Evolutionary conservation across 768 basidiomycete genomes (phyloP), one percentile per base, ranked within the genome.

Genomic region (Termitomyces sp.): DNA sequence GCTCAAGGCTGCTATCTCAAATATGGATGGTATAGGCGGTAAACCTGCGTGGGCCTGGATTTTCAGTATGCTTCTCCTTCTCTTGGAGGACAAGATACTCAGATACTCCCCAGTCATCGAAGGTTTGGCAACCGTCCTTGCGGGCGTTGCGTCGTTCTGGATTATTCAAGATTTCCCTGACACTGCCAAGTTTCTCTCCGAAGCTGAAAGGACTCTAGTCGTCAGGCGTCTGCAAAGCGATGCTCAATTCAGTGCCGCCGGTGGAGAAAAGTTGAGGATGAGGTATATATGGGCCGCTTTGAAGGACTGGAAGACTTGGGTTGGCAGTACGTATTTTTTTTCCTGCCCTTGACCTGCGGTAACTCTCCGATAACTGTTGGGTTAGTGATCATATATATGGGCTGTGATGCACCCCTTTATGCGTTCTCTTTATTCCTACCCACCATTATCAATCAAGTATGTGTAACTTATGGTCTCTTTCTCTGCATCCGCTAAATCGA

Each of bases 111-210:
- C 63, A 76, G 79, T 90, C 58, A 63, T 91, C 13, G 87, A 90
- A 68, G 90, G 90, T 20, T 73, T 91, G 39, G 76, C 75, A 15
- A 91, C 91, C 1, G 78, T 91, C 28, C 16, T 90, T n/a, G 88
- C 87, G 6, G 89, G 87, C 9, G 69, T 71, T 24, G 70, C 78
- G 11, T 91, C 89, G 1, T 92, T 86, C 75, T 92, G 83, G 81
- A 84, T 92, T 68, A 84, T 92, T 61, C 86, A 91, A 66, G 91
- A 92, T 69, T 93, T 92, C 74, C 91, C 91, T 3, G 89, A 92
- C 66, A 89, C 85, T 1, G 91, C 90, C 32, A 88, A 81, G 65
- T 92, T 92, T 76, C 77, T 93, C 7, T 81, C 80, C n/a, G 87
- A 89, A 65, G 81, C 76, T 3, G 91, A 92, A 73, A 78, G 88